Percentiles rank a stretch among this genome's conserved stretches.
Conservation (phyloP, 441 rosid genomes). For the Bruguiera hainesii region DNA sequence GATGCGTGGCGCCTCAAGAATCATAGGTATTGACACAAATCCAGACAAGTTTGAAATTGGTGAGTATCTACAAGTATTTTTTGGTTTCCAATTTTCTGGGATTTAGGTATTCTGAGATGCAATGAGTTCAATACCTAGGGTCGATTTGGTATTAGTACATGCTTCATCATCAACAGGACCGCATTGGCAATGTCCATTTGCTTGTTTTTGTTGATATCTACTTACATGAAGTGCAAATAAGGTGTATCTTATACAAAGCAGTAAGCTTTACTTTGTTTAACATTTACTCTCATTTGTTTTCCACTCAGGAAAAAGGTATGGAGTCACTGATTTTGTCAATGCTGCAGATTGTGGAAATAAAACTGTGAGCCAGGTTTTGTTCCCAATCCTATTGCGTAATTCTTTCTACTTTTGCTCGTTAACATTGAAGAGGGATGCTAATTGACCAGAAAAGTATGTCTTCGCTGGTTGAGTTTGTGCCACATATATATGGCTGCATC, state of each 20-base stretch:
- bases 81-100: not conserved
- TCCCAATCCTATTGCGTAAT: conserved; percentile 3
- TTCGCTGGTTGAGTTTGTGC: too few species aligned
- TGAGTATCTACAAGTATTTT: conserved; percentile 21
- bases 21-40: conserved; percentile 70
- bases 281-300: not conserved
- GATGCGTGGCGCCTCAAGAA: conserved; percentile 65
- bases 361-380: conserved; percentile 56
- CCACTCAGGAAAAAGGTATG: conserved; percentile 56
- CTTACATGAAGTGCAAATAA: not conserved
- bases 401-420: not conserved
- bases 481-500: too few species aligned
- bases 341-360: conserved; percentile 40
- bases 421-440: not conserved
- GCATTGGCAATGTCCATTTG: not conserved
- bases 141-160: not conserved
- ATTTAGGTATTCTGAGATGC: not conserved
- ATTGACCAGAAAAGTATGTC: not conserved
- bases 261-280: too few species aligned
- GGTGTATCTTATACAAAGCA: too few species aligned
- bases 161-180: not conserved
- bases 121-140: not conserved
- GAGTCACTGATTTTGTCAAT: conserved; percentile 65
- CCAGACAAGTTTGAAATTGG: conserved; percentile 65
- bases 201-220: conserved; percentile 3